phyloP scores from a whole-genome alignment of 768 basidiomycete species.

The Lactarius tabidus region DNA sequence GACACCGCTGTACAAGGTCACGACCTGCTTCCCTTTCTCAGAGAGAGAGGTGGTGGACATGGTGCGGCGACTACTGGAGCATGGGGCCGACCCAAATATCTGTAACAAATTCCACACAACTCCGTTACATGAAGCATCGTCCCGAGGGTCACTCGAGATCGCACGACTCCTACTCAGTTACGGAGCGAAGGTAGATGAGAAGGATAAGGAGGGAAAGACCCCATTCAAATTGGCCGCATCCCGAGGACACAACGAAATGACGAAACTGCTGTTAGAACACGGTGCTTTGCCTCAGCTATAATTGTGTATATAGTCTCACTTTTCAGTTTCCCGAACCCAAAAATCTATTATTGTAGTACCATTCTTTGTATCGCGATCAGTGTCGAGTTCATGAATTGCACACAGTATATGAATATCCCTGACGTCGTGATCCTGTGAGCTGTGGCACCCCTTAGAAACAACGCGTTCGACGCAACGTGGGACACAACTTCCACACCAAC shows the following conservation, averaged over 20 bases:
- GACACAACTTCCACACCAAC: too few species aligned
- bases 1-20: neutral
- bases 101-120: neutral
- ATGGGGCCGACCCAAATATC: neutral
- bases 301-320: neutral
- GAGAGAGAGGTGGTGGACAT: neutral
- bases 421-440: too few species aligned
- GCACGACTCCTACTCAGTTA: neutral
- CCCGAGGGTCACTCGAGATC: neutral
- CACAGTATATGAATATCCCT: too few species aligned
- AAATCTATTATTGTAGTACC: neutral
- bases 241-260: neutral
- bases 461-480: too few species aligned
- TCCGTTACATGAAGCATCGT: neutral
- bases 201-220: neutral
- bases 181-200: neutral
- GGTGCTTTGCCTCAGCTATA: neutral
- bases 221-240: neutral
- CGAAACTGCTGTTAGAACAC: neutral
- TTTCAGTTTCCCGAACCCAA: neutral
- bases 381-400: too few species aligned
- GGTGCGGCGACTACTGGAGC: neutral
- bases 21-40: too few species aligned
- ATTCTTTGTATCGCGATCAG: neutral
- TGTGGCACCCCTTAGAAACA: too few species aligned